Evolutionary conservation across 371 early-diverging fungal genomes (phyloP), one percentile per base, ranked within the genome.

Genomic region (Actinomortierella wolfii): DNA sequence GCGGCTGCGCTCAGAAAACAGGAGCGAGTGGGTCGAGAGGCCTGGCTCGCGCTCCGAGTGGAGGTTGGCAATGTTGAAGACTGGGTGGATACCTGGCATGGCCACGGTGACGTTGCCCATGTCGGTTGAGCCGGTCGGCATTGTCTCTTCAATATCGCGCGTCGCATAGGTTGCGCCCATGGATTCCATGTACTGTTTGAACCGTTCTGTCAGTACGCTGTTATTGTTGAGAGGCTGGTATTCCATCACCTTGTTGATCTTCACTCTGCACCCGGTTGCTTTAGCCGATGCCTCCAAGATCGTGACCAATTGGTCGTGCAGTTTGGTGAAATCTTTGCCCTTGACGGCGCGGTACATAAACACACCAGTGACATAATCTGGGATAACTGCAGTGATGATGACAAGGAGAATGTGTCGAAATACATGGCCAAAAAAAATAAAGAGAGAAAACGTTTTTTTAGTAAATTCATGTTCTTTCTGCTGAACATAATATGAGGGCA

Each of bases 261-360:
- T 84, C 56, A 78, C 76, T 14, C 82, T 79, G 56, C 92, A 90
- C n/a, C 91, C 92, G 24, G 92, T 86, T 2, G 90, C 80, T 18
- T 67, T 48, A 6, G 89, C 91, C 18, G 88, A 86, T 4, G 88
- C 85, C 54, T 84, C 79, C 57, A 89, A 84, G 43, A 86, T 84
- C 21, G 79, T 78, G 11, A 81, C 59, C 0, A 92, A 78, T 18
- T 81, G 80, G 39, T 64, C 76, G 41, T 82, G 79, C 25, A 92
- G 64, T 28, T 77, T 71, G 15, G 52, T 55, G 2, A 93, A 57
- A 21, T 87, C 83, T 3, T 59, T 64, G 17, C 76, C 68, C 51
- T 76, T 80, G 34, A 67, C 63, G 5, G 92, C 78, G 29, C 94
- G 87, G 39, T 86, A 78, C 58, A 77, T 77, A 42, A 85, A 83